phyloP scores from a whole-genome alignment of 495 filamentous ascomycete species.

The Bacidia gigantensis region DNA sequence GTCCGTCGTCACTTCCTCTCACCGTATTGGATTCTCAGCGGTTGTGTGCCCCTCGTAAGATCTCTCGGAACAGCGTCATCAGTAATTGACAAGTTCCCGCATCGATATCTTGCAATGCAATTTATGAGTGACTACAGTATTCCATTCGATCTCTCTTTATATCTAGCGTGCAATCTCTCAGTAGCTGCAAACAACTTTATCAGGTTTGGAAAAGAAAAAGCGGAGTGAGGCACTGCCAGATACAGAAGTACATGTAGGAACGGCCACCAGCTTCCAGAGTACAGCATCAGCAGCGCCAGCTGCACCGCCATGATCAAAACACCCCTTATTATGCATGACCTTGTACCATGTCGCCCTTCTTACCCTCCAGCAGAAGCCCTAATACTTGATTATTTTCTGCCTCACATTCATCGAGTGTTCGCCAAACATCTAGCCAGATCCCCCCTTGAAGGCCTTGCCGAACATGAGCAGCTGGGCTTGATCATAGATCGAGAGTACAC shows the following conservation, averaged over 20 bases:
- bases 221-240: constrained; percentile 16
- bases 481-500: constrained; percentile 99
- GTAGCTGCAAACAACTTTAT: neutral
- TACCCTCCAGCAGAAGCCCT: constrained; percentile 1
- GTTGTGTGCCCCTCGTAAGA: too few relatives aligned
- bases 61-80: too few relatives aligned
- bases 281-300: constrained; percentile 20
- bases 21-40: too few relatives aligned
- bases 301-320: constrained; percentile 14
- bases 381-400: neutral
- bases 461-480: constrained; percentile 97
- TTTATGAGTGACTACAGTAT: constrained; percentile 1
- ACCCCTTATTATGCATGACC: constrained; percentile 11
- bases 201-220: constrained; percentile 12
- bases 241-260: constrained; percentile 22
- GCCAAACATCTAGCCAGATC: constrained; percentile 54
- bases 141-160: constrained; percentile 12
- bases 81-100: too few relatives aligned
- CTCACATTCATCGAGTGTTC: constrained; percentile 1
- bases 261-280: constrained; percentile 18
- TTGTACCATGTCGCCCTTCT: constrained; percentile 1
- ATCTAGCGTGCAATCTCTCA: neutral
- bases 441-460: constrained; percentile 98
- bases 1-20: too few relatives aligned
- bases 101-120: too few relatives aligned